Evolutionary conservation across 257 asterid genomes (phyloP).

Genomic region (Catharanthus roseus): DNA sequence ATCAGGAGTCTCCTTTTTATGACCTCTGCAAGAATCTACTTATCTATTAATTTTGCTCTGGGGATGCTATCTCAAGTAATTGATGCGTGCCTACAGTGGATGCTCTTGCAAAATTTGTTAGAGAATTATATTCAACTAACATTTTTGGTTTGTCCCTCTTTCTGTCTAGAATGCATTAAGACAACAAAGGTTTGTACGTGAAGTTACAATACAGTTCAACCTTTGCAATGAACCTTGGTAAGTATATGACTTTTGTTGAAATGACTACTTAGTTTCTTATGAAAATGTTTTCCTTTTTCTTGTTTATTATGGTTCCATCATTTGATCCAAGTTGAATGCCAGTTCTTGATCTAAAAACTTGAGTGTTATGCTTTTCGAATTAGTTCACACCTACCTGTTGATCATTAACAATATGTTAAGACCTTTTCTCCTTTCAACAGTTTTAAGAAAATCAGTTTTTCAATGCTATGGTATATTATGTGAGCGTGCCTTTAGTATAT

Average conservation of each 20-base stretch:
- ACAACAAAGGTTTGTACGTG: constrained; percentile 89
- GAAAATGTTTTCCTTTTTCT: too few species aligned
- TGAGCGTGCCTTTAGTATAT: neutral
- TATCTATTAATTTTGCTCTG: neutral
- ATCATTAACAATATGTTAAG: neutral
- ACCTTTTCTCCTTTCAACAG: neutral
- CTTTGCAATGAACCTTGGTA: constrained; percentile 99
- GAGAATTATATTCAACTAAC: constrained; percentile 2
- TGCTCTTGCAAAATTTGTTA: neutral
- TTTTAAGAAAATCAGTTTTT: neutral
- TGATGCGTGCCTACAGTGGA: neutral
- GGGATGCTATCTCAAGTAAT: neutral
- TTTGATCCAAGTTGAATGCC: neutral
- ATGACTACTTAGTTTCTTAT: neutral
- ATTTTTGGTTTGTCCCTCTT: neutral
- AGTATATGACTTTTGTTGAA: too few species aligned
- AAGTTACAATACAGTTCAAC: constrained; percentile 84
- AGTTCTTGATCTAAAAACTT: neutral
- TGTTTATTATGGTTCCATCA: neutral
- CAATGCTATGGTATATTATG: neutral
- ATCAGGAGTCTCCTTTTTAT: neutral
- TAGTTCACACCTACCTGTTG: neutral
- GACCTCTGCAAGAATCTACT: neutral
- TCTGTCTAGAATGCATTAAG: constrained; percentile 75
- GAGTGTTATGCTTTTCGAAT: neutral